These are phyloP conservation scores for Pyrenula massariospora DNA, from an alignment of 495 filamentous ascomycete genomes.

Conservation along the genomic window DNA sequence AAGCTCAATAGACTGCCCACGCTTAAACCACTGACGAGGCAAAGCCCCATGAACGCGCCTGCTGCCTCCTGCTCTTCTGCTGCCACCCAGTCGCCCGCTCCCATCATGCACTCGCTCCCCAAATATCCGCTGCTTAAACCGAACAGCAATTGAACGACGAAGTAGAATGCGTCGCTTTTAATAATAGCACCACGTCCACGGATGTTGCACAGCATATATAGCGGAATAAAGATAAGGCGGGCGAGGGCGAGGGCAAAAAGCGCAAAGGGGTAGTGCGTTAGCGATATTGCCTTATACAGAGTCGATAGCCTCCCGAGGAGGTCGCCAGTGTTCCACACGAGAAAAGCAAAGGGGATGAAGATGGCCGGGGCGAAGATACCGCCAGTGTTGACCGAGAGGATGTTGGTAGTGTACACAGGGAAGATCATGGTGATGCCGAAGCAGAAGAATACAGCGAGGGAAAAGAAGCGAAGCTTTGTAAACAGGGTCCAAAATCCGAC, in stretches of 20 bases:
- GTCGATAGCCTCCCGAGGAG: slow-evolving; percentile 64
- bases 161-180: slow-evolving; percentile 75
- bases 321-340: slow-evolving; percentile 92
- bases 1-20: slow-evolving; percentile 87
- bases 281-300: slow-evolving; percentile 45
- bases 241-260: slow-evolving; percentile 53
- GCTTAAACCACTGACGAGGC: slow-evolving; percentile 71
- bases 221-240: slow-evolving; percentile 61
- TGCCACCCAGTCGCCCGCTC: slow-evolving; percentile 64
- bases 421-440: slow-evolving; percentile 87
- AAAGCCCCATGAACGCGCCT: slow-evolving; percentile 88
- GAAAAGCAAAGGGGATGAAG: slow-evolving; percentile 84
- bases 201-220: slow-evolving; percentile 86
- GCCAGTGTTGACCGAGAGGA: slow-evolving; percentile 53
- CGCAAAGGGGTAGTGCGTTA: slow-evolving; percentile 46
- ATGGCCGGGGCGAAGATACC: slow-evolving; percentile 56
- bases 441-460: slow-evolving; percentile 59
- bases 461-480: slow-evolving; percentile 60
- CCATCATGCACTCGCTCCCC: slow-evolving; percentile 82
- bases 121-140: slow-evolving; percentile 80
- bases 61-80: slow-evolving; percentile 74
- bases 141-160: slow-evolving; percentile 74
- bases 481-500: slow-evolving; percentile 58
- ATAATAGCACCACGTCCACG: slow-evolving; percentile 56
- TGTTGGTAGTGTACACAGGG: slow-evolving; percentile 79